Conservation (phyloP, 1,139 yeast genomes). For the Yamadazyma trypodendri region DNA sequence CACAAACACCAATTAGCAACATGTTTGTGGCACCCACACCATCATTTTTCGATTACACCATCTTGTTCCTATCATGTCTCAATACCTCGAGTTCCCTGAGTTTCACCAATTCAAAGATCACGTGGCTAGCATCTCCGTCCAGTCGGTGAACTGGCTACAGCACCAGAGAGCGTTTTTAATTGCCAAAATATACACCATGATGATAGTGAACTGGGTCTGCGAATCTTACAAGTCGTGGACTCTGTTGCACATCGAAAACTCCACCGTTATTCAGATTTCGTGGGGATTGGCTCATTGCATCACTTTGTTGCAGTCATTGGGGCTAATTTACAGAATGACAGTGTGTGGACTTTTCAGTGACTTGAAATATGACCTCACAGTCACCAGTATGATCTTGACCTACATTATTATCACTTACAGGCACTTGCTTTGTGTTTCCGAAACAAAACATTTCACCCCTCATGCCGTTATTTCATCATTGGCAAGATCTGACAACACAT, state of each 20-base stretch:
- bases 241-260: not conserved
- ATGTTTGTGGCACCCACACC: too few species aligned
- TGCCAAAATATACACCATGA: not conserved
- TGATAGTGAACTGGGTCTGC: not conserved
- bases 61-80: not conserved
- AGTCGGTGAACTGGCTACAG: conserved; percentile 1
- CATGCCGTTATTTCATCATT: conserved; percentile 16
- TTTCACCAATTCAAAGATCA: not conserved
- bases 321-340: not conserved
- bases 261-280: not conserved
- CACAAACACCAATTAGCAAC: too few species aligned
- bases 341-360: too few species aligned
- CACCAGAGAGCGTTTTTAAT: not conserved
- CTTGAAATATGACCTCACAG: conserved; percentile 2
- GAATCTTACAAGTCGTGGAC: not conserved
- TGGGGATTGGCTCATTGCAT: conserved; percentile 6
- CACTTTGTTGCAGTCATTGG: conserved; percentile 1
- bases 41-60: too few species aligned
- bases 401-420: conserved; percentile 23
- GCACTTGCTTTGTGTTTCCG: conserved; percentile 13
- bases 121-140: not conserved
- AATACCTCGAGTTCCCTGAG: not conserved
- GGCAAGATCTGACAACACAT: conserved; percentile 47
- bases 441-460: not conserved
- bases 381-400: conserved; percentile 15